Evolutionary conservation across 106 monocot species (phyloP), one percentile per base, ranked within the genome.

Genomic region (Apostasia ramifera): DNA sequence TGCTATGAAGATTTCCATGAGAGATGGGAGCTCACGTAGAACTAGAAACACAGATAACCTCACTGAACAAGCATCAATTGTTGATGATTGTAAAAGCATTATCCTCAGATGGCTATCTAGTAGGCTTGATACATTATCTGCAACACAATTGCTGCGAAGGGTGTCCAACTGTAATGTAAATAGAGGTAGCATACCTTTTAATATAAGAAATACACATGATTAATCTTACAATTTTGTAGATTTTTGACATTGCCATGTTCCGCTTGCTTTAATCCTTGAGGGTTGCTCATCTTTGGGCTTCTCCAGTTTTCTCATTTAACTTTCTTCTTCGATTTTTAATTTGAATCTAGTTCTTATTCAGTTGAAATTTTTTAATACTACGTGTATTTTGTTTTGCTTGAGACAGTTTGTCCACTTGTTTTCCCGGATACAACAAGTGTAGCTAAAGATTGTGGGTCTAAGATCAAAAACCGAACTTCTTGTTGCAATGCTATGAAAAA

Each of bases 101-200:
- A 86, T 90, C 49, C 82, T 97, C 61, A 92, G 92, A 79, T 97
- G 97, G 97, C 58, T 97, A 42, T 82, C 92, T 0, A 87, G 97
- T 74, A 86, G 81, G 58, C 80, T 97, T 41, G 79, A 87, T 44
- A 71, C 77, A 68, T 43, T 53, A n/a, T 79, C 86, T 74, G 86
- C 89, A 51, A 92, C 87, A 48, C 61, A 92, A 73, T 71, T 87
- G 40, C 86, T 97, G 61, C 78, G 97, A 81, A 82, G 87, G 57
- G 83, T 97, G 58, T 97, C 97, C 46, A 97, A 97, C 73, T 97
- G 97, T 67, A 87, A 92, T 68, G 82, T 97, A 10, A 97, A 97
- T 83, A 84, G 75, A 79, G 97, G 97, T 97, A 77, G 5, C 5
- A 26, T 57, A 6, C 57, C 14, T 26, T 26, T 26, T 26, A 26